Conservation (phyloP, 352 stramenopile genomes). For the Globisporangium cederbergense region DNA sequence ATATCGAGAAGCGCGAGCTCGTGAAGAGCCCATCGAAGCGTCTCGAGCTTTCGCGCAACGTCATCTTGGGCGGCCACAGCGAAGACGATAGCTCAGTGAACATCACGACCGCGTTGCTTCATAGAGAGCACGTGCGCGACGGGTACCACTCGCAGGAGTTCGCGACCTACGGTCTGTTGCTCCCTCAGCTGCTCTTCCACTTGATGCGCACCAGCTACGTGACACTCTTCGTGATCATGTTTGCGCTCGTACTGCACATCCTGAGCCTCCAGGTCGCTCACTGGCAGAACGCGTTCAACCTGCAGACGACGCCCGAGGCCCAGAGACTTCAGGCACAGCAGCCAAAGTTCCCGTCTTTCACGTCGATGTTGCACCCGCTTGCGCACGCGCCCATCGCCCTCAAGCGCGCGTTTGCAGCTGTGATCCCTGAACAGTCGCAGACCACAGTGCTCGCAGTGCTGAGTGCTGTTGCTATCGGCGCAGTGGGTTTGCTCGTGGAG, state of each 20-base stretch:
- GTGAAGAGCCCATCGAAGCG: slow-evolving; percentile 37
- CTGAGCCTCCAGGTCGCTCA: slow-evolving; percentile 55
- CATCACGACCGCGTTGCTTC: slow-evolving; percentile 26
- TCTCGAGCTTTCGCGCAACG: slow-evolving; percentile 36
- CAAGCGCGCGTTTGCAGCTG: slow-evolving; percentile 1
- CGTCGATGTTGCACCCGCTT: slow-evolving; percentile 48
- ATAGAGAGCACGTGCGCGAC: slow-evolving; percentile 44
- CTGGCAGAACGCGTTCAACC: slow-evolving; percentile 66
- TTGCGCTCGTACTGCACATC: slow-evolving; percentile 58
- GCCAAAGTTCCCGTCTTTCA: slow-evolving; percentile 50
- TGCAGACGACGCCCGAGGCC: slow-evolving; percentile 25
- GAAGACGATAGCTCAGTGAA: slow-evolving; percentile 4
- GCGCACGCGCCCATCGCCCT: slow-evolving; percentile 39
- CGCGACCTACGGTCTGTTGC: slow-evolving; percentile 32
- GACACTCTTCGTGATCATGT: slow-evolving; percentile 60
- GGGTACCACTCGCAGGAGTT: slow-evolving; percentile 56
- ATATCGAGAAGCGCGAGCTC: slow-evolving; percentile 41
- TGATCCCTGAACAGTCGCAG: not conserved
- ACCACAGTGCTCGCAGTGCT: slow-evolving; percentile 1
- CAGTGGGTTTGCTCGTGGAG: slow-evolving; percentile 7
- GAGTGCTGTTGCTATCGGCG: not conserved
- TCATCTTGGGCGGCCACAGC: slow-evolving; percentile 32
- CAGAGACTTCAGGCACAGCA: slow-evolving; percentile 17
- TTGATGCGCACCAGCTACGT: slow-evolving; percentile 46
- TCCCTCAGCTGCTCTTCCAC: slow-evolving; percentile 47